Evolutionary conservation across 2,329 filamentous ascomycete species (phyloP).

Genomic region (Acephala macrosclerotiorum): DNA sequence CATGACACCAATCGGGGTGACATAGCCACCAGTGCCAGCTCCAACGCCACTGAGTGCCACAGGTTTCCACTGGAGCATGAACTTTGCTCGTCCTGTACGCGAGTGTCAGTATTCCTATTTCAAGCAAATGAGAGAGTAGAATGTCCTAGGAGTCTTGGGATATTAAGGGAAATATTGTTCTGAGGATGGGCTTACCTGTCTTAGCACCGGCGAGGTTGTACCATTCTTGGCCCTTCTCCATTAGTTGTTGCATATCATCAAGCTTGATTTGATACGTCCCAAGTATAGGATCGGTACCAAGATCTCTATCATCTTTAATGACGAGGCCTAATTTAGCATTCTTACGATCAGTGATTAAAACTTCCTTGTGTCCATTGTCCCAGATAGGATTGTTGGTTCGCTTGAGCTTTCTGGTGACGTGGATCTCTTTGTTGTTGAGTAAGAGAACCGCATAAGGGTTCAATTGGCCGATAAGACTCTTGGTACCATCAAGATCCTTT

Average conservation of each 20-base stretch:
- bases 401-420: constrained; percentile 91
- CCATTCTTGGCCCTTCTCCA: constrained; percentile 95
- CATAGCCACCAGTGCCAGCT: constrained; percentile 84
- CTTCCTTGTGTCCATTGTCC: constrained; percentile 90
- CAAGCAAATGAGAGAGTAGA: too few relatives aligned
- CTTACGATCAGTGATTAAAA: constrained; percentile 93
- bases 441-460: constrained; percentile 91
- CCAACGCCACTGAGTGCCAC: constrained; percentile 83
- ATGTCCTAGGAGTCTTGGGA: too few relatives aligned
- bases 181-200: too few relatives aligned
- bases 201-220: constrained; percentile 85
- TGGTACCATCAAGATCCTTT: constrained; percentile 91
- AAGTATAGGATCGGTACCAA: constrained; percentile 81
- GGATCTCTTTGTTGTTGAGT: constrained; percentile 91
- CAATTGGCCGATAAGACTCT: constrained; percentile 88
- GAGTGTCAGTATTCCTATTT: too few relatives aligned
- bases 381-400: constrained; percentile 97
- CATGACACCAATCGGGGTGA: constrained; percentile 94
- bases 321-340: constrained; percentile 88
- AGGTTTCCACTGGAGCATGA: constrained; percentile 94
- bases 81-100: constrained; percentile 90
- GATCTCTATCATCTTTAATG: constrained; percentile 93
- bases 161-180: too few relatives aligned
- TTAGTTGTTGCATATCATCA: constrained; percentile 89
- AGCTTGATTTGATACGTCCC: constrained; percentile 96